phyloP scores from a whole-genome alignment of 495 filamentous ascomycete species.

The Oleoguttula mirabilis region DNA sequence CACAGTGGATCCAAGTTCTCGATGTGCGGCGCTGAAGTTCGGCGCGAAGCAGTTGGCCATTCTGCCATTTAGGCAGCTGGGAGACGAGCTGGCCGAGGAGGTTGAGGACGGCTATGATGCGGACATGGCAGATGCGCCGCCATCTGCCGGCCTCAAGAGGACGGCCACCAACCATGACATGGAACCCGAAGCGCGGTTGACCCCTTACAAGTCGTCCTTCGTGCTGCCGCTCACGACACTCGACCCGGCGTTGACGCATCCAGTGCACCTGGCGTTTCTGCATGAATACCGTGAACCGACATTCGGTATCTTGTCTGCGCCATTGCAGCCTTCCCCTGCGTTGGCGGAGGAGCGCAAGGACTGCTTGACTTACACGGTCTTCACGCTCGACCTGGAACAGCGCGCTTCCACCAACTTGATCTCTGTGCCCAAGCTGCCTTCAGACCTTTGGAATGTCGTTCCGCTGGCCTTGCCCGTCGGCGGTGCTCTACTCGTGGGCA shows the following conservation, averaged over 20 bases:
- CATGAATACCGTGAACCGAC: constrained; percentile 96
- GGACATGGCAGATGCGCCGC: constrained; percentile 48
- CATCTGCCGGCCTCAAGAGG: constrained; percentile 10
- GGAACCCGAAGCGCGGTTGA: constrained; percentile 46
- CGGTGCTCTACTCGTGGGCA: constrained; percentile 73
- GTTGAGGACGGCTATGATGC: constrained; percentile 54
- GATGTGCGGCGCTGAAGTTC: constrained; percentile 90
- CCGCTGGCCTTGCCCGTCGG: constrained; percentile 77
- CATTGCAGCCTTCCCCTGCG: constrained; percentile 54
- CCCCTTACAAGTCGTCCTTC: constrained; percentile 82
- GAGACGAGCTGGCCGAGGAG: constrained; percentile 61
- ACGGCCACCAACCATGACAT: constrained; percentile 18
- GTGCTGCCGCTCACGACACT: constrained; percentile 74
- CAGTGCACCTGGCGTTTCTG: constrained; percentile 83
- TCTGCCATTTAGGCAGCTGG: constrained; percentile 72
- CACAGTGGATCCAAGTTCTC: constrained; percentile 77
- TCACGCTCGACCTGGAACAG: constrained; percentile 89
- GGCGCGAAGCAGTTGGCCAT: constrained; percentile 80
- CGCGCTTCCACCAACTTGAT: constrained; percentile 85
- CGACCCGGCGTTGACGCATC: constrained; percentile 74
- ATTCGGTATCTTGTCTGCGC: constrained; percentile 82
- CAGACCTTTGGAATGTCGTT: constrained; percentile 76
- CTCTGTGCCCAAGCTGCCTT: constrained; percentile 71
- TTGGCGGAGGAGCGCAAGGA: constrained; percentile 65
- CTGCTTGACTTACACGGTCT: constrained; percentile 77